Conservation (phyloP, 2,329 filamentous ascomycete species). For the Tympanopsis confertula region DNA sequence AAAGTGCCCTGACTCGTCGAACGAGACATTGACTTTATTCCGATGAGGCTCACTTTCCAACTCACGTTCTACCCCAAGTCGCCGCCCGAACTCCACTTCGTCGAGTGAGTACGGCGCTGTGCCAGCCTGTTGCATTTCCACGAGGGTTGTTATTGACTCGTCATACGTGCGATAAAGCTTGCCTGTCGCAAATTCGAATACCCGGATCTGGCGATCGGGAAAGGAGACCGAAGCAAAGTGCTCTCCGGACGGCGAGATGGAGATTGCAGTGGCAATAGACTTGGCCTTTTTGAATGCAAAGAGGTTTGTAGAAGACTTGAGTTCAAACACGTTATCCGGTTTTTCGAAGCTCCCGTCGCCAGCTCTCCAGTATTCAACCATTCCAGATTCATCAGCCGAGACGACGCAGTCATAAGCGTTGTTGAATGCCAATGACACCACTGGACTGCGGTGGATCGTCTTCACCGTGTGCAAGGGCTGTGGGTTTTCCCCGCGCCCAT, state of each 20-base stretch:
- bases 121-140: constrained; percentile 92
- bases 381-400: constrained; percentile 78
- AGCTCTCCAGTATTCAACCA: constrained; percentile 94
- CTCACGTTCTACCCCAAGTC: constrained; percentile 76
- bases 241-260: constrained; percentile 73
- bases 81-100: constrained; percentile 80
- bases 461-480: constrained; percentile 67
- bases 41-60: constrained; percentile 60
- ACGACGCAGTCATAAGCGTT: constrained; percentile 79
- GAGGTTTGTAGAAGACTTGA: constrained; percentile 85
- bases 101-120: constrained; percentile 73
- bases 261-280: constrained; percentile 68
- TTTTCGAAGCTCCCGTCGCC: constrained; percentile 67
- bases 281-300: constrained; percentile 98
- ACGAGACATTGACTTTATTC: constrained; percentile 73
- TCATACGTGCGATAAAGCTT: constrained; percentile 91
- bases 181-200: constrained; percentile 84
- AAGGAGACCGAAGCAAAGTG: constrained; percentile 84
- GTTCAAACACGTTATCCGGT: constrained; percentile 79
- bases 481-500: constrained; percentile 73
- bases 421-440: constrained; percentile 83
- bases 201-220: constrained; percentile 80
- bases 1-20: constrained; percentile 93
- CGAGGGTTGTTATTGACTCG: constrained; percentile 78
- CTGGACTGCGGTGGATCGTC: constrained; percentile 68